These are phyloP conservation scores for Trichoderma asperelloides DNA, from an alignment of 495 filamentous ascomycete genomes.

Conservation along the genomic window DNA sequence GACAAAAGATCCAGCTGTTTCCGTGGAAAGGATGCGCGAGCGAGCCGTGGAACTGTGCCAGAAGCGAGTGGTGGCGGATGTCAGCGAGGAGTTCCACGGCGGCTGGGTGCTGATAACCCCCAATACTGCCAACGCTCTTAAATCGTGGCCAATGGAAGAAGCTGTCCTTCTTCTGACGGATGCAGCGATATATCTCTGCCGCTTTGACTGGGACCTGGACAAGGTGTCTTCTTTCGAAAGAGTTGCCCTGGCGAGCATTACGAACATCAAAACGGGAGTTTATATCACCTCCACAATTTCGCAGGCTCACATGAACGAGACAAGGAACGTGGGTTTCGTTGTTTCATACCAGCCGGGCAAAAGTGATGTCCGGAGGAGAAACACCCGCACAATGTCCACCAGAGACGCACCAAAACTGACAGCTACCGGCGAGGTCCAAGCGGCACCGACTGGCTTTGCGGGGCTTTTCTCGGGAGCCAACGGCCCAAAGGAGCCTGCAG, in stretches of 20 bases:
- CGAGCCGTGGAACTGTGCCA: conserved; percentile 80
- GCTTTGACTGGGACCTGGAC: conserved; percentile 87
- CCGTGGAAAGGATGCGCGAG: conserved; percentile 70
- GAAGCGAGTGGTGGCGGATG: conserved; percentile 76
- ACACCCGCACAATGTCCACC: conserved; percentile 73
- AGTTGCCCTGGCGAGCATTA: conserved; percentile 65
- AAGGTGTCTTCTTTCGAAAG: conserved; percentile 86
- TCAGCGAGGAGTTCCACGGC: conserved; percentile 69
- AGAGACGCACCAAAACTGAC: conserved; percentile 16
- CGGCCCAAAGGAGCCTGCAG: conserved; percentile 17
- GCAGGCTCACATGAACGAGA: conserved; percentile 60
- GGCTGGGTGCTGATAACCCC: conserved; percentile 72
- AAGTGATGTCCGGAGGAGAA: conserved; percentile 61
- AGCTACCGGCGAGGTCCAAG: conserved; percentile 12
- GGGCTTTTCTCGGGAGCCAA: conserved; percentile 21
- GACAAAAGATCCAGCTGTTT: conserved; percentile 78
- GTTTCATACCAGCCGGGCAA: conserved; percentile 63
- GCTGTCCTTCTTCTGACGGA: conserved; percentile 80
- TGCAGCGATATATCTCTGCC: conserved; percentile 71
- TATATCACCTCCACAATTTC: conserved; percentile 87
- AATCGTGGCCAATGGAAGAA: conserved; percentile 72
- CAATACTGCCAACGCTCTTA: conserved; percentile 47
- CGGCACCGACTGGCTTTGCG: conserved; percentile 18
- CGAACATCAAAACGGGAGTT: conserved; percentile 62
- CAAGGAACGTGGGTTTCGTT: conserved; percentile 73